Conservation (phyloP, 148 eudicot species). For the Dysphania ambrosioides region DNA sequence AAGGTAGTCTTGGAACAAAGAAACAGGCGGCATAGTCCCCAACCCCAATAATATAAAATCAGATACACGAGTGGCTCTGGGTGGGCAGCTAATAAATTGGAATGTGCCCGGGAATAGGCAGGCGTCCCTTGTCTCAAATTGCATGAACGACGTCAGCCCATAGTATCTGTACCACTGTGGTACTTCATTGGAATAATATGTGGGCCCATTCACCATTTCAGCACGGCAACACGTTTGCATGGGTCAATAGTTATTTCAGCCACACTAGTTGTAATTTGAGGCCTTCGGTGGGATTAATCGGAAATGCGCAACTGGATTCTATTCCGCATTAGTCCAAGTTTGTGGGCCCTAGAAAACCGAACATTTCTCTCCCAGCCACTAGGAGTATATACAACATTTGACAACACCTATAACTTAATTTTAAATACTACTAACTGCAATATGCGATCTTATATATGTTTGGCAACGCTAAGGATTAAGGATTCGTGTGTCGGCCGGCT, state of each 20-base stretch:
- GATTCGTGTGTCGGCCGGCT: conserved; percentile 33
- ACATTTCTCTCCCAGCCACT: neutral
- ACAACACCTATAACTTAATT: neutral
- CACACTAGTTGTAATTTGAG: too few relatives aligned
- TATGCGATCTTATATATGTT: conserved; percentile 11
- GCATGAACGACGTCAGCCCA: neutral
- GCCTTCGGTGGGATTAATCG: too few relatives aligned
- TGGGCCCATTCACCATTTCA: conserved; percentile 18
- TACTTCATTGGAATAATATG: neutral
- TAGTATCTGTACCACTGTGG: conserved; percentile 15
- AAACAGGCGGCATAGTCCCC: neutral
- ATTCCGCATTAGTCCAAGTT: too few relatives aligned
- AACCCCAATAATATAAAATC: neutral
- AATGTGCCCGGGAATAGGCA: neutral
- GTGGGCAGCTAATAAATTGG: neutral
- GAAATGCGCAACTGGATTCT: neutral
- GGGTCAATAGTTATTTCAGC: too few relatives aligned
- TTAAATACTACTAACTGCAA: neutral
- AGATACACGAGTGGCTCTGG: neutral
- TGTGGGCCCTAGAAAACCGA: neutral
- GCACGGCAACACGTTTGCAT: neutral
- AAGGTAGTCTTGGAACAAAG: neutral
- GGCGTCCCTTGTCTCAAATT: conserved; percentile 8
- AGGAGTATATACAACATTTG: neutral
- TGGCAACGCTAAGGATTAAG: conserved; percentile 29